These are phyloP conservation scores for Miscanthus lutarioriparius DNA, from an alignment of 176 grass and related monocot species.

Conservation along the genomic window DNA sequence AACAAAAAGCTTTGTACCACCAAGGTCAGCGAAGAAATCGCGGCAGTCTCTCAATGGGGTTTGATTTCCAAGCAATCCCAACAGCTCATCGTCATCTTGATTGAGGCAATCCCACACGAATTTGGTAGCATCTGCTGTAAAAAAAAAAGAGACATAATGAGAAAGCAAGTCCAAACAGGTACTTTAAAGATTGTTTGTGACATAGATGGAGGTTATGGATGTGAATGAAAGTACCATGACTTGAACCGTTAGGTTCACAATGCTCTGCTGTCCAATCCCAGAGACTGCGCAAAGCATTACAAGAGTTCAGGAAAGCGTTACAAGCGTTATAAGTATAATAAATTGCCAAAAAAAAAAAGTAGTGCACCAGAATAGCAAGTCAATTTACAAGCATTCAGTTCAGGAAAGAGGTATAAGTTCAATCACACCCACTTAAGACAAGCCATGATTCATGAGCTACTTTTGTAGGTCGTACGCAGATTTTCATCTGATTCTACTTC, in stretches of 20 bases:
- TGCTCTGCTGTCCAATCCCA: slow-evolving; percentile 55
- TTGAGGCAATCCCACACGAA: slow-evolving; percentile 54
- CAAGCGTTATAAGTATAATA: not conserved
- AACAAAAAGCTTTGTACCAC: slow-evolving; percentile 31
- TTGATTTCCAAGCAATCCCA: slow-evolving; percentile 51
- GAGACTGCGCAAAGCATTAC: slow-evolving; percentile 32
- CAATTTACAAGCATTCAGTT: slow-evolving; percentile 6
- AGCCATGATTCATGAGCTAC: not conserved
- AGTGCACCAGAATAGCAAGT: not conserved
- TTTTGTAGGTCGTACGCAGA: not conserved
- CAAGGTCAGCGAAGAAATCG: slow-evolving; percentile 29
- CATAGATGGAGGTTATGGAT: not conserved
- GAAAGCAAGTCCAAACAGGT: not conserved
- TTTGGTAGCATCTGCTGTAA: slow-evolving; percentile 13
- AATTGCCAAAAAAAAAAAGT: not conserved
- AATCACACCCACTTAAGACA: not conserved
- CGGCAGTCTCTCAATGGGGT: slow-evolving; percentile 56
- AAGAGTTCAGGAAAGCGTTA: slow-evolving; percentile 11
- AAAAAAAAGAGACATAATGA: not conserved
- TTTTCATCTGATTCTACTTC: not conserved
- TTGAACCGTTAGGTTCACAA: slow-evolving; percentile 11
- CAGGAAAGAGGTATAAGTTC: not conserved
- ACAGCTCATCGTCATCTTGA: slow-evolving; percentile 46
- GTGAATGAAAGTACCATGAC: slow-evolving; percentile 41
- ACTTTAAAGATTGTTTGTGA: not conserved